These are phyloP conservation scores for Musa beccarii DNA, from an alignment of 176 grass and related monocot species.

Conservation along the genomic window DNA sequence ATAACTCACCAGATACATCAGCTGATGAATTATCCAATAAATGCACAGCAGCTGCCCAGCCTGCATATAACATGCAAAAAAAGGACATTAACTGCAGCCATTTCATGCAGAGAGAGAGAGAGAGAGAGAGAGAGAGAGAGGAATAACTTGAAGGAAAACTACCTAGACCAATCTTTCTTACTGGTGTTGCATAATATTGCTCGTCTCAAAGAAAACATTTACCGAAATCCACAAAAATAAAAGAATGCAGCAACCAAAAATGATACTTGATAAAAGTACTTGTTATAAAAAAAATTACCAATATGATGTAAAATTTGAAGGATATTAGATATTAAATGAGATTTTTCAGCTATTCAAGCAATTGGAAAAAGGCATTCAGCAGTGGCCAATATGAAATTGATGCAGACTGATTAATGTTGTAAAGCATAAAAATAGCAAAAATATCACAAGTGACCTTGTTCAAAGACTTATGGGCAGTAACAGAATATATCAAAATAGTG, in stretches of 20 bases:
- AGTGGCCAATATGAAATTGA: neutral
- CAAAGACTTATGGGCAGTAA: neutral
- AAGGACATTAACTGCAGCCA: neutral
- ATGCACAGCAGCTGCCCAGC: conserved; percentile 29
- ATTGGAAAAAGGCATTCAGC: too few species aligned
- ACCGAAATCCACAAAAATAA: neutral
- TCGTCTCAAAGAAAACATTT: too few species aligned
- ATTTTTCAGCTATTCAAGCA: neutral
- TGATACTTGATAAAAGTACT: neutral
- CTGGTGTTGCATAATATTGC: too few species aligned
- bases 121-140: neutral
- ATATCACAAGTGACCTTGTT: too few species aligned
- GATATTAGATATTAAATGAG: neutral
- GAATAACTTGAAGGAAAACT: neutral
- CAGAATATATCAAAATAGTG: neutral
- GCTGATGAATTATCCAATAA: conserved; percentile 26
- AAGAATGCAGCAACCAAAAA: neutral
- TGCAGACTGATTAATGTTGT: neutral
- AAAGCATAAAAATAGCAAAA: neutral
- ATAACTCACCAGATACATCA: conserved; percentile 27
- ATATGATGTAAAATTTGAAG: neutral
- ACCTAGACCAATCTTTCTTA: neutral
- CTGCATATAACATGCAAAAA: conserved; percentile 12
- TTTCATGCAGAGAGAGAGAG: neutral
- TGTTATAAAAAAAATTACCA: neutral